phyloP scores from a whole-genome alignment of 768 basidiomycete genomes.

The Rhizopogon roseolus region DNA sequence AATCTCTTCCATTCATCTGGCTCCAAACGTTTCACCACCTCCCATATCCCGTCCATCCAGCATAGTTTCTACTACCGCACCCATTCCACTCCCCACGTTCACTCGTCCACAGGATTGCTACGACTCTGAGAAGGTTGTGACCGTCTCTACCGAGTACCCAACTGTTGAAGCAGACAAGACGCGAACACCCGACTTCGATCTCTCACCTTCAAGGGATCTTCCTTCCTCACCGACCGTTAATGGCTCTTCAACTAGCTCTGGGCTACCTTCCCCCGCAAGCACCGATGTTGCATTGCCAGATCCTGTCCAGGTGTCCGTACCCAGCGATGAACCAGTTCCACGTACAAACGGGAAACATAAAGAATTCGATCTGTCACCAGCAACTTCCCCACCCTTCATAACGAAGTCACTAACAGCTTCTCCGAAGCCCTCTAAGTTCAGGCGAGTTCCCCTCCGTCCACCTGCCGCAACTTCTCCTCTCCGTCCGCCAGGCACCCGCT shows the following conservation, averaged over 20 bases:
- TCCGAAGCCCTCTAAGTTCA: slow-evolving; percentile 41
- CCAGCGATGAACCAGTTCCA: slow-evolving; percentile 1
- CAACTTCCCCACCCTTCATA: slow-evolving; percentile 8
- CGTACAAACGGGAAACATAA: slow-evolving; percentile 7
- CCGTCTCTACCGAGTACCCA: slow-evolving; percentile 6
- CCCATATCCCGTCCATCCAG: slow-evolving; percentile 15
- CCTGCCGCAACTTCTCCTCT: slow-evolving; percentile 26
- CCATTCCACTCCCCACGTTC: neutral
- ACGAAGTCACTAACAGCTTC: slow-evolving; percentile 5
- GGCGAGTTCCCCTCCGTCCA: slow-evolving; percentile 40
- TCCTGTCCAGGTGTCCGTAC: neutral
- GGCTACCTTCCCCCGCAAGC: neutral
- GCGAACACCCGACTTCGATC: slow-evolving; percentile 3
- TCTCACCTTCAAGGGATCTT: slow-evolving; percentile 1
- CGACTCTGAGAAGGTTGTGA: slow-evolving; percentile 16
- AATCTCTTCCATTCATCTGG: slow-evolving; percentile 24
- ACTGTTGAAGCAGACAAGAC: slow-evolving; percentile 4
- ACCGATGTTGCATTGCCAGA: neutral
- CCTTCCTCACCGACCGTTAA: slow-evolving; percentile 7
- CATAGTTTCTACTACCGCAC: slow-evolving; percentile 7
- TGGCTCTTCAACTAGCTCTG: neutral
- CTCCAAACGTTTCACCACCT: slow-evolving; percentile 20
- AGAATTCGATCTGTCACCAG: slow-evolving; percentile 1
- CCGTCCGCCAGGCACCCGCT: slow-evolving; percentile 21
- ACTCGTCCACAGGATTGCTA: slow-evolving; percentile 5